These are phyloP conservation scores for Rubia tinctorum DNA, from an alignment of 305 asterid genomes.

Conservation along the genomic window DNA sequence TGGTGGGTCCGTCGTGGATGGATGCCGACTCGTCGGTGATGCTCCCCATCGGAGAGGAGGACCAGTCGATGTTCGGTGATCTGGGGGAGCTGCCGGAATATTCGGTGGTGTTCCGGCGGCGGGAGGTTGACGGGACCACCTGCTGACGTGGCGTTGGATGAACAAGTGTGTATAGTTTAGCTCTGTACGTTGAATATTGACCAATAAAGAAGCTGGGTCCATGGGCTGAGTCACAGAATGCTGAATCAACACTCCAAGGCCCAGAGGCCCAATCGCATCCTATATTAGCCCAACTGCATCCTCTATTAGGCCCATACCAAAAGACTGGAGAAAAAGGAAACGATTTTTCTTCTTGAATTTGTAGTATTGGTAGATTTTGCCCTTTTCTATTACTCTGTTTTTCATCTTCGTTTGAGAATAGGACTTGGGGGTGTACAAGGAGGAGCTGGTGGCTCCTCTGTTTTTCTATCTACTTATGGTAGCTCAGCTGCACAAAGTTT, in stretches of 20 bases:
- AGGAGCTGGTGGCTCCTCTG: not conserved
- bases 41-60: slow-evolving; percentile 68
- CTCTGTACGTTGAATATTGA: not conserved
- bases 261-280: not conserved
- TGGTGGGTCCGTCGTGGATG: slow-evolving; percentile 53
- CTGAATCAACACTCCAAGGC: not conserved
- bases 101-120: slow-evolving; percentile 57
- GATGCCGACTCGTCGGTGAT: slow-evolving; percentile 45
- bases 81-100: slow-evolving; percentile 84
- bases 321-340: not conserved
- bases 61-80: slow-evolving; percentile 64
- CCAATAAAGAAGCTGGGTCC: slow-evolving; percentile 4
- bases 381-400: not conserved
- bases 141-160: slow-evolving; percentile 40
- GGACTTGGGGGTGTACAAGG: slow-evolving; percentile 11
- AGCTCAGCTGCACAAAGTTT: slow-evolving; percentile 4
- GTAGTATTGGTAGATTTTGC: not conserved
- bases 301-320: slow-evolving; percentile 1
- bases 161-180: slow-evolving; percentile 18
- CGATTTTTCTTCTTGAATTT: not conserved
- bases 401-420: not conserved
- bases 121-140: slow-evolving; percentile 24
- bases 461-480: not conserved
- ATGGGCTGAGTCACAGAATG: slow-evolving; percentile 1
- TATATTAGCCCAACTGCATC: not conserved